A percentile compares a stretch with the other conserved stretches of the same genome.
phyloP scores from a whole-genome alignment of 139 green algal species.

The Micromonas pusilla region DNA sequence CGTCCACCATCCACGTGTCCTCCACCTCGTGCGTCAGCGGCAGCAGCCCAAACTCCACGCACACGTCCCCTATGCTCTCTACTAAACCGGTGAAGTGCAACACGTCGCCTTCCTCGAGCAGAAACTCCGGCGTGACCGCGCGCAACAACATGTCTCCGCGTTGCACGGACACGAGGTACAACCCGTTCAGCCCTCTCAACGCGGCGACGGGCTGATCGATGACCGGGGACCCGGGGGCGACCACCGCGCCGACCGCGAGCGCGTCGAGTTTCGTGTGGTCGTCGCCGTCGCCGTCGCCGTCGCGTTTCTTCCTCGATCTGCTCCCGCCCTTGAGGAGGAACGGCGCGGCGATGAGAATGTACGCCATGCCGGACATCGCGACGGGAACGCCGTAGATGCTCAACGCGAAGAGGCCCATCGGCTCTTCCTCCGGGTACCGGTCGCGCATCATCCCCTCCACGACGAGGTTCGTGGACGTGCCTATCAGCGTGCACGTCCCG shows the following conservation, averaged over 20 bases:
- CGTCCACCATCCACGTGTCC: no score
- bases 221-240: constrained; percentile 10
- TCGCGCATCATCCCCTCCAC: constrained; percentile 44
- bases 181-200: constrained; percentile 46
- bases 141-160: constrained; percentile 22
- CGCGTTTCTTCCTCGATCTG: background rate
- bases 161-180: constrained; percentile 41
- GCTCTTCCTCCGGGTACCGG: constrained; percentile 14
- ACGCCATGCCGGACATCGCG: constrained; percentile 10
- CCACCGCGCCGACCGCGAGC: constrained; percentile 31
- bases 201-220: constrained; percentile 29
- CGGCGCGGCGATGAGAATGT: constrained; percentile 22
- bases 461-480: constrained; percentile 74
- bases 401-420: constrained; percentile 25
- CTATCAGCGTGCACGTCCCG: constrained; percentile 70
- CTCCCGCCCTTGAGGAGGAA: constrained; percentile 9
- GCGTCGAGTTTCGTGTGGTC: constrained; percentile 1
- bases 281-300: background rate
- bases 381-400: constrained; percentile 26
- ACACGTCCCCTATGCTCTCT: constrained; percentile 19
- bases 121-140: constrained; percentile 25
- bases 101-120: constrained; percentile 19
- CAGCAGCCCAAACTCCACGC: constrained; percentile 10
- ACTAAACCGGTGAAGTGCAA: constrained; percentile 29
- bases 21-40: constrained; percentile 25